Percentiles rank a stretch among this genome's conserved stretches.
Evolutionary conservation across 208 protist genomes (phyloP).

Genomic region (Sergeia podlipaevii): DNA sequence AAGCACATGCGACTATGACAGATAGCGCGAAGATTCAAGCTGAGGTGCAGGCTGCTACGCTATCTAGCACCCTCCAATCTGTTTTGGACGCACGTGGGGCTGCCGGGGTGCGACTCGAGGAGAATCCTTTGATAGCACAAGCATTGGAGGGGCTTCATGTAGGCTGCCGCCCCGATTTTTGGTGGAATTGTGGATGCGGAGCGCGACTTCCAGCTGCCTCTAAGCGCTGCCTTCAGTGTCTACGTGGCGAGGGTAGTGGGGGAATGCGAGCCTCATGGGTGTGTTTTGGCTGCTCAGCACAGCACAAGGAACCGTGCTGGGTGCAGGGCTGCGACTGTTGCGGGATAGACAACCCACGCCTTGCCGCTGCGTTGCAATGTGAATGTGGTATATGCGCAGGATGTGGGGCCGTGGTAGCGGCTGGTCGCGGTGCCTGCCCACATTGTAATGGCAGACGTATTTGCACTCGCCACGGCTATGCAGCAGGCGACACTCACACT

Average conservation of each 20-base stretch:
- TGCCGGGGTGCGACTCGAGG: conserved; percentile 37
- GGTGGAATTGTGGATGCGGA: conserved; percentile 78
- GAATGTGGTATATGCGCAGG: conserved; percentile 12
- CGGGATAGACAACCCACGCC: conserved; percentile 20
- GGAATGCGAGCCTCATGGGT: conserved; percentile 37
- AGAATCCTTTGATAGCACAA: conserved; percentile 44
- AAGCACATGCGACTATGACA: conserved; percentile 18
- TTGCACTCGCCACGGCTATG: conserved; percentile 34
- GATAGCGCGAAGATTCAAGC: too few relatives aligned
- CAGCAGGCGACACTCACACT: conserved; percentile 17
- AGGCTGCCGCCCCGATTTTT: conserved; percentile 37
- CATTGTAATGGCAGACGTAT: conserved; percentile 12
- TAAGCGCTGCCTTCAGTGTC: conserved; percentile 59
- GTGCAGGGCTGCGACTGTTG: conserved; percentile 16
- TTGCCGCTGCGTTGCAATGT: conserved; percentile 8
- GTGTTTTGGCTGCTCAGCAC: conserved; percentile 29
- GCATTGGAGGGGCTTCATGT: conserved; percentile 48
- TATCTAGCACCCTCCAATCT: conserved; percentile 19
- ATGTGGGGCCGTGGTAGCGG: conserved; percentile 17
- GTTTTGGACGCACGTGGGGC: conserved; percentile 24
- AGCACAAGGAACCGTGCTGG: conserved; percentile 6
- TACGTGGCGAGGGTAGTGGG: conserved; percentile 19
- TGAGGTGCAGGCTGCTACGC: conserved; percentile 10
- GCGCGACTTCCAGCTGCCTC: conserved; percentile 38
- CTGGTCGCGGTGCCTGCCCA: conserved; percentile 7